phyloP scores from a whole-genome alignment of 164 flowering plant species.

The Platanus orientalis region DNA sequence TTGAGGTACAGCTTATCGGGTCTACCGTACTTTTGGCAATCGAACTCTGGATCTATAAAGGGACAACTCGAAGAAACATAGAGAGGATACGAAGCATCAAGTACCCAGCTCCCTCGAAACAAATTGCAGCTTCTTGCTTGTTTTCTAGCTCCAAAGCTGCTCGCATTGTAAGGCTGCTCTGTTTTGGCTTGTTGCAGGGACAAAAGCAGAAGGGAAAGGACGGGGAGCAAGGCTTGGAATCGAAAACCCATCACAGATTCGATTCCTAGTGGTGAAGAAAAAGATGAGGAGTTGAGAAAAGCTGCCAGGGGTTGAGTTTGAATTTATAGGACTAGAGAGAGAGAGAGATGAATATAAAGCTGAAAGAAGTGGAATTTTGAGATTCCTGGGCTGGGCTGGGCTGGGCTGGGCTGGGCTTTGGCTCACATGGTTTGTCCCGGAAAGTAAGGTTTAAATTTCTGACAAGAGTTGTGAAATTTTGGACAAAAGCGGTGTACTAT shows the following conservation, averaged over 20 bases:
- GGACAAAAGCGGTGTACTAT: no score
- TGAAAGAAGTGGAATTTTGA: not conserved
- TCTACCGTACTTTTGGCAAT: conserved; percentile 72
- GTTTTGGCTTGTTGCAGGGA: conserved; percentile 10
- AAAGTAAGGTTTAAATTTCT: not conserved
- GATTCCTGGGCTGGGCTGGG: no score
- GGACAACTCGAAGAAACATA: conserved; percentile 63
- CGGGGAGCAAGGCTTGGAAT: not conserved
- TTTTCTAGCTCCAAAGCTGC: conserved; percentile 10
- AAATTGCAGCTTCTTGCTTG: conserved; percentile 45
- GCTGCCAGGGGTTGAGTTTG: not conserved
- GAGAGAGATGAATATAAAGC: no score
- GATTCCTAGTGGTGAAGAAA: conserved; percentile 1
- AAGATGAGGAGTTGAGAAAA: conserved; percentile 7
- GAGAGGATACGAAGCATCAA: conserved; percentile 63
- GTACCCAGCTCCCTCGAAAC: conserved; percentile 74
- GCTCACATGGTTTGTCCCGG: not conserved
- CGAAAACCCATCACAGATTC: conserved; percentile 21
- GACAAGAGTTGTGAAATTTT: not conserved
- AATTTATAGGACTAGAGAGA: not conserved
- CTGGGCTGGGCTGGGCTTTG: no score
- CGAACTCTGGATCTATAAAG: conserved; percentile 69
- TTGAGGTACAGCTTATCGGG: conserved; percentile 64
- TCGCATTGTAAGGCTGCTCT: conserved; percentile 6
- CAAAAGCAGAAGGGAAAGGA: conserved; percentile 15